Base-by-base conservation (phyloP, 176 grass and related monocot genomes). In the Tuctoria greenei region DNA sequence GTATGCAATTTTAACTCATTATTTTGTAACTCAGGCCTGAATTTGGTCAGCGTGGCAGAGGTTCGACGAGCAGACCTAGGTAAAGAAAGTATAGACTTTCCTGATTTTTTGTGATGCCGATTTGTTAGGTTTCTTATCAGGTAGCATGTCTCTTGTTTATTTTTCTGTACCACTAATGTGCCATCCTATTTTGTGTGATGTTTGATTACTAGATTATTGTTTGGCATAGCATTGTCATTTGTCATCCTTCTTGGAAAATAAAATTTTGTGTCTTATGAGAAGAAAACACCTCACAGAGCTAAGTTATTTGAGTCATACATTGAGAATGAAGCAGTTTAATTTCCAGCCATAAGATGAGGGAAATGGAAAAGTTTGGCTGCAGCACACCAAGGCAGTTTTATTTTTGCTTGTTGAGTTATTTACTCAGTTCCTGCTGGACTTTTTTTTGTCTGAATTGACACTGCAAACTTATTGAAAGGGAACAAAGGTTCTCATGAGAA, bases 31-130 rank as follows among this genome's bases (percentile, higher is more conserved):
- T 88, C 78, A 92, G 85, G 59, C 59, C 89, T 66, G 89, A 82
- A 74, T 58, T 57, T 45, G 67, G 55, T 69, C 87, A 56, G 58
- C 82, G 65, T 35, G 78, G 84, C 59, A 63, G 82, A 17, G 69
- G 82, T 78, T 86, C 82, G 1, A 79, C 68, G 58, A 93, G 71
- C 37, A 86, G 75, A 58, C 47, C 79, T 73, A 55, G 82, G 91
- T 93, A 88, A 79, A 76, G 52, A 15, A 76, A 71, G 49, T 73
- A 42, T 46, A 18, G 4, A n/a, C 40, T 38, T 52, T 12, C 57
- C 60, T 43, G 6, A 49, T 72, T 17, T 45, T 45, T 61, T 0
- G 11, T 61, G 34, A 16, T 34, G 4, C 59, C 16, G 1, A 17
- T 15, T 31, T 16, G 23, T 14, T 31, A 61, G 5, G 11, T 77